phyloP scores from a whole-genome alignment of 225 moss, liverwort and hornwort genomes.

The Bryum argenteum region DNA sequence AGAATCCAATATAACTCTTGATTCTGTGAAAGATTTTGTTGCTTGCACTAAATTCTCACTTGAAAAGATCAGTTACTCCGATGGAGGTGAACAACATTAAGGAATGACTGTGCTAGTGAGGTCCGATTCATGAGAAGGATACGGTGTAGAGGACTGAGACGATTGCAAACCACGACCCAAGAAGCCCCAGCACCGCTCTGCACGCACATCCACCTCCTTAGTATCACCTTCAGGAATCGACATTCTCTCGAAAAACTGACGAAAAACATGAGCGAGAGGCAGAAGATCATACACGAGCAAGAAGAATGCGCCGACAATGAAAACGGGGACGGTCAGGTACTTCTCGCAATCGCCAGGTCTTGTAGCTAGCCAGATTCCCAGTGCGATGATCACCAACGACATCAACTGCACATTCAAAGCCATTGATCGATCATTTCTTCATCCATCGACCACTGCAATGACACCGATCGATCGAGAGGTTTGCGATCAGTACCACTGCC shows the following conservation, averaged over 20 bases:
- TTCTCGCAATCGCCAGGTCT: conserved; percentile 51
- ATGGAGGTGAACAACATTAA: too few species aligned
- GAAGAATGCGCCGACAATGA: conserved; percentile 41
- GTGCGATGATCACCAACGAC: conserved; percentile 36
- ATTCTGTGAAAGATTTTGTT: too few species aligned
- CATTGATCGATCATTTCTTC: too few species aligned
- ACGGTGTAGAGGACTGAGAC: conserved; percentile 45
- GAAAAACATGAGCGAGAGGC: too few species aligned
- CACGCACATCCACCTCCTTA: conserved; percentile 13
- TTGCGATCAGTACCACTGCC: conserved; percentile 32
- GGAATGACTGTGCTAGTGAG: too few species aligned
- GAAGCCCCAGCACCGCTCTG: conserved; percentile 46
- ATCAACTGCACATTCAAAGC: conserved; percentile 30
- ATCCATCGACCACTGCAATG: too few species aligned
- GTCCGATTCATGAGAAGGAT: conserved; percentile 32
- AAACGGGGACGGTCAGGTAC: conserved; percentile 36
- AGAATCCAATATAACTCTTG: too few species aligned
- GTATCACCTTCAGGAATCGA: too few species aligned
- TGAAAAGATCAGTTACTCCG: too few species aligned
- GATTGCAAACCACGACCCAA: conserved; percentile 49
- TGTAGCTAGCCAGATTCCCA: conserved; percentile 54
- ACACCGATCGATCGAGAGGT: too few species aligned
- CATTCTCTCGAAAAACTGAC: too few species aligned
- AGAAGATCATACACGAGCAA: conserved; percentile 34
- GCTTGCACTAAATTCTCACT: too few species aligned